Percentiles rank a stretch among this genome's conserved stretches.
phyloP scores from a whole-genome alignment of 2,329 filamentous ascomycete genomes.

The Lecanosticta acicola region DNA sequence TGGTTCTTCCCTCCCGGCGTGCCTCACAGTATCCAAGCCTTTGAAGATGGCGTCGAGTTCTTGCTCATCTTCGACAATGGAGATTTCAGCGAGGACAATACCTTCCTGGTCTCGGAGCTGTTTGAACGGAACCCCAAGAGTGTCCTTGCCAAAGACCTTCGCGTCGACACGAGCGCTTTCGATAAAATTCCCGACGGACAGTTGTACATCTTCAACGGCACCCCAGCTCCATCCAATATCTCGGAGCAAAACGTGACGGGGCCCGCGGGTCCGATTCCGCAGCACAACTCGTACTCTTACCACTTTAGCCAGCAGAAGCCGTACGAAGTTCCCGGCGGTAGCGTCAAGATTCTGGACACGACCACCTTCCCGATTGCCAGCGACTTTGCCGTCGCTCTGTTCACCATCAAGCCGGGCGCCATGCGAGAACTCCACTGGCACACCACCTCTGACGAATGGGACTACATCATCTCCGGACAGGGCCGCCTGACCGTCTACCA shows the following conservation, averaged over 20 bases:
- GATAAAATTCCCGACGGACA: slow-evolving; percentile 36
- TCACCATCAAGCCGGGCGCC: slow-evolving; percentile 56
- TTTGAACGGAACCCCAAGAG: slow-evolving; percentile 30
- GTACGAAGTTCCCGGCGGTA: slow-evolving; percentile 50
- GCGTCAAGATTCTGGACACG: slow-evolving; percentile 55
- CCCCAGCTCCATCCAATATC: slow-evolving; percentile 34
- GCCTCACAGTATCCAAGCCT: slow-evolving; percentile 31
- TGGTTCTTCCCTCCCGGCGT: slow-evolving; percentile 52
- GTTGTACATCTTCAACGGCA: slow-evolving; percentile 42
- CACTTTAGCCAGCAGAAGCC: slow-evolving; percentile 46
- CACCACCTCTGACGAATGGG: slow-evolving; percentile 56
- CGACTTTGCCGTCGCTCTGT: slow-evolving; percentile 52
- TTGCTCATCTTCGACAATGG: slow-evolving; percentile 57
- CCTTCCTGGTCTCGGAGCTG: slow-evolving; percentile 49
- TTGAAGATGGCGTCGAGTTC: slow-evolving; percentile 53
- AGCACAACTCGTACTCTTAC: slow-evolving; percentile 35
- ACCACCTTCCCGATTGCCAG: slow-evolving; percentile 52
- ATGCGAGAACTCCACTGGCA: slow-evolving; percentile 64
- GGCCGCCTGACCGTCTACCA: slow-evolving; percentile 53
- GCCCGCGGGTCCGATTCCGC: slow-evolving; percentile 20
- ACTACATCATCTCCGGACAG: slow-evolving; percentile 53
- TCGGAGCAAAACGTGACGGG: slow-evolving; percentile 43
- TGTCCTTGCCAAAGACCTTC: slow-evolving; percentile 42
- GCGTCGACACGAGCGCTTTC: slow-evolving; percentile 34
- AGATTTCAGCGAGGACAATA: slow-evolving; percentile 54